phyloP scores from a whole-genome alignment of 768 basidiomycete genomes.

The Leccinum arenicola region DNA sequence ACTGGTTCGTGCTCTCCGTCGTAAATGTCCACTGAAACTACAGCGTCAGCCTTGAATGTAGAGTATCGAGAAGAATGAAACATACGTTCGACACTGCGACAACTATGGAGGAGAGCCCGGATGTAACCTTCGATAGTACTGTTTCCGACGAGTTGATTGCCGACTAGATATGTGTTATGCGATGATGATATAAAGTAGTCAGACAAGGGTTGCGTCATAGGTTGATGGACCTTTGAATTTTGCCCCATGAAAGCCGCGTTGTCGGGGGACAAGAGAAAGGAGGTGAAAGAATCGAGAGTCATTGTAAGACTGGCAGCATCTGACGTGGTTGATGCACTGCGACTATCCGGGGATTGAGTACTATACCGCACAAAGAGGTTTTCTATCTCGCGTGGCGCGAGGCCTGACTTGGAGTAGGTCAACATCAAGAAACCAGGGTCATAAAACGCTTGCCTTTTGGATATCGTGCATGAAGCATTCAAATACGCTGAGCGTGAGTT shows the following conservation, averaged over 20 bases:
- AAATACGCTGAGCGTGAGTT: constrained; percentile 40
- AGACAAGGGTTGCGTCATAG: constrained; percentile 85
- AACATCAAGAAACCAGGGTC: constrained; percentile 4
- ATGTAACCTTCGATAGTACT: constrained; percentile 94
- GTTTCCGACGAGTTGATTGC: constrained; percentile 81
- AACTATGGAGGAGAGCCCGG: constrained; percentile 82
- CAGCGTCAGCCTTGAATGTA: neutral
- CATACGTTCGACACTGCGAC: constrained; percentile 91
- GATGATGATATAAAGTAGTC: constrained; percentile 90
- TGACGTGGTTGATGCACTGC: neutral
- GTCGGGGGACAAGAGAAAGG: constrained; percentile 78
- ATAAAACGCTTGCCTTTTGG: constrained; percentile 45
- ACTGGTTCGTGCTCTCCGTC: constrained; percentile 84
- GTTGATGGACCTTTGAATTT: constrained; percentile 57
- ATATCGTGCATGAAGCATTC: constrained; percentile 46
- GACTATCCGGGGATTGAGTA: constrained; percentile 2
- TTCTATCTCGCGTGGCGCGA: constrained; percentile 34
- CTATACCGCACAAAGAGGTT: constrained; percentile 38
- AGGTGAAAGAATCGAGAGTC: constrained; percentile 66
- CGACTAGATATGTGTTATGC: constrained; percentile 91
- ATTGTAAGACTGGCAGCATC: constrained; percentile 15
- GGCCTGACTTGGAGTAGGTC: constrained; percentile 32
- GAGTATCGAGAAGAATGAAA: constrained; percentile 12
- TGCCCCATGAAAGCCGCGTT: constrained; percentile 62
- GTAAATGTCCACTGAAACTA: constrained; percentile 77